Evolutionary conservation across 305 asterid genomes (phyloP), one percentile per base, ranked within the genome.

Genomic region (Fraxinus dipetala): DNA sequence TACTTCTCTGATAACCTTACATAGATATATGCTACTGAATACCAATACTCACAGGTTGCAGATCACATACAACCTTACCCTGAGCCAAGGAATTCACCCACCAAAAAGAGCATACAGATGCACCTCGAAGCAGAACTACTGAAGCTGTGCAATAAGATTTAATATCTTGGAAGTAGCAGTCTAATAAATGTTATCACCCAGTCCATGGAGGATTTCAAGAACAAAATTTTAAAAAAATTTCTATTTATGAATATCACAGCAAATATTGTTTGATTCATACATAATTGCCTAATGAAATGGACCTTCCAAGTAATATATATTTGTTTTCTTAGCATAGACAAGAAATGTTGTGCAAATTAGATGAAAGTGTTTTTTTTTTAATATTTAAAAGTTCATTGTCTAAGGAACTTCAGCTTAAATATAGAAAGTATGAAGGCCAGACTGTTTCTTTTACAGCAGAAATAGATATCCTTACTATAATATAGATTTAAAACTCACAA

Each of bases 401-500:
- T 13, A 14, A 38, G 54, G 10, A 72, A 2, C 28, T 72, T 72
- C 48, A 32, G 76, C 14, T 72, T 72, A 32, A 34, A 72, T n/a
- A 32, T n/a, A 18, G 76, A 32, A 70, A 70, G 76, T 1, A 70
- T 72, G 48, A 72, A 34, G 76, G 48, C 16, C 28, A 72, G 48
- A 31, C 28, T 72, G 45, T 31, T 72, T 24, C 40, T 34, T 72
- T 72, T 72, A 34, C 45, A 34, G 76, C 83, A 35, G 45, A 32
- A 75, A 72, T 35, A 77, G 79, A 80, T 72, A 67, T 40, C 65
- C 14, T 51, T 8, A 65, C 79, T 18, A 31, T 14, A 81, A 56
- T 45, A 20, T 7, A 79, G 83, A 84, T 78, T 54, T 75, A 82
- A 73, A 83, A 89, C 99, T 91, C 88, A 96, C 99, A 79, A 83